Evolutionary conservation across 2,329 filamentous ascomycete genomes (phyloP), one percentile per base, ranked within the genome.

Genomic region (Thielaviopsis cerberus): DNA sequence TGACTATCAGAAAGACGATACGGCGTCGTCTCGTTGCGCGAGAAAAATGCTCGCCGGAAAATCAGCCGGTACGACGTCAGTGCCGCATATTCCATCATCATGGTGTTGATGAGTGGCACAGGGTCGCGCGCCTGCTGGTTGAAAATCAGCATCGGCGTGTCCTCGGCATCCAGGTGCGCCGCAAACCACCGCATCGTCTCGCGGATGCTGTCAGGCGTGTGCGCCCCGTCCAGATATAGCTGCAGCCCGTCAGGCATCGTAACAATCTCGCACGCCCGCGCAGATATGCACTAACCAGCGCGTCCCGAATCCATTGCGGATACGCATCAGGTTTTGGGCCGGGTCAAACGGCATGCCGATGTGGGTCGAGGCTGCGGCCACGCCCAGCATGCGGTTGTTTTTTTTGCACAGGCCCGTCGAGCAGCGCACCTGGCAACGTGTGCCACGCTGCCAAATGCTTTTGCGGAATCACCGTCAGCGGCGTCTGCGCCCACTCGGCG

Each of bases 111-210:
- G 1, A 94, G 75, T 17, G 77, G 73, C 3, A 73, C 71, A 4
- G 86, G 86, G 65, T 95, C 83, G 30, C 89, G 80, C 10, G 88
- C 88, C 66, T 95, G 88, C 69, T 96, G 91, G 69, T 96, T 97
- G 75, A 30, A 97, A 53, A 97, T 77, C 52, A 97, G 72, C 0
- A 87, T 73, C 51, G 73, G 69, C 25, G 63, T 56, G 7, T 67
- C 66, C 0, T 62, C 60, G 0, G 62, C 48, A 7, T 65, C 63
- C n/a, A 76, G 65, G 53, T 75, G 71, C 7, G 70, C 70, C 1
- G 78, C 79, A 65, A 91, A 91, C 90, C 90, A 96, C 63, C 74
- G 75, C 2, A 81, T 87, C 11, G 86, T 85, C 50, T 87, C 77
- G 56, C 80, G 76, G 62, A 96, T 81, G 64, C 88, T 94, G 64